These are phyloP conservation scores for Ophiostoma australiae DNA, from an alignment of 2,329 filamentous ascomycete species.

Conservation along the genomic window DNA sequence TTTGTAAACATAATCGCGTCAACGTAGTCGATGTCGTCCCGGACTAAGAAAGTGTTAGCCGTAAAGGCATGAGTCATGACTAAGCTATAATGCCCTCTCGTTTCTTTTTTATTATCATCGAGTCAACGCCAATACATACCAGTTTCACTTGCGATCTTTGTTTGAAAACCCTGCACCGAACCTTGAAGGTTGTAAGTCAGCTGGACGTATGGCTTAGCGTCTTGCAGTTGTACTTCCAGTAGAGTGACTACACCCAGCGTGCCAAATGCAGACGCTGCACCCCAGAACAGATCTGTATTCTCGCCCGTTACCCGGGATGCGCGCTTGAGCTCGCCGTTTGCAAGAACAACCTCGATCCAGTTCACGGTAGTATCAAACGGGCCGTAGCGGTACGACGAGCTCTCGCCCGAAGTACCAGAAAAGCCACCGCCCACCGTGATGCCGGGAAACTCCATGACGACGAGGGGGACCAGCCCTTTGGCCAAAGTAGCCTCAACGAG, in stretches of 20 bases:
- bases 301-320: conserved; percentile 40
- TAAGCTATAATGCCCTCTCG: not conserved
- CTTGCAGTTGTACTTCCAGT: conserved; percentile 52
- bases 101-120: not conserved
- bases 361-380: conserved; percentile 61
- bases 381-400: conserved; percentile 60
- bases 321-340: conserved; percentile 50
- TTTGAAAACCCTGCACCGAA: conserved; percentile 41
- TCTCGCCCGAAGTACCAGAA: conserved; percentile 62
- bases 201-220: conserved; percentile 52
- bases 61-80: not conserved
- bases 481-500: conserved; percentile 54
- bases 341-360: conserved; percentile 59
- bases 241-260: conserved; percentile 58
- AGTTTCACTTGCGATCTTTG: conserved; percentile 36
- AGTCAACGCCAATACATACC: conserved; percentile 14
- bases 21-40: conserved; percentile 51
- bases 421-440: conserved; percentile 66
- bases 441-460: conserved; percentile 67
- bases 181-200: conserved; percentile 48
- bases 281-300: conserved; percentile 53
- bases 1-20: conserved; percentile 63
- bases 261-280: conserved; percentile 55
- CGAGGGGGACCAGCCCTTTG: conserved; percentile 54
- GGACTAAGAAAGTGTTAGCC: conserved; percentile 3